phyloP scores from a whole-genome alignment of 257 asterid genomes.

The Solanum peruvianum region DNA sequence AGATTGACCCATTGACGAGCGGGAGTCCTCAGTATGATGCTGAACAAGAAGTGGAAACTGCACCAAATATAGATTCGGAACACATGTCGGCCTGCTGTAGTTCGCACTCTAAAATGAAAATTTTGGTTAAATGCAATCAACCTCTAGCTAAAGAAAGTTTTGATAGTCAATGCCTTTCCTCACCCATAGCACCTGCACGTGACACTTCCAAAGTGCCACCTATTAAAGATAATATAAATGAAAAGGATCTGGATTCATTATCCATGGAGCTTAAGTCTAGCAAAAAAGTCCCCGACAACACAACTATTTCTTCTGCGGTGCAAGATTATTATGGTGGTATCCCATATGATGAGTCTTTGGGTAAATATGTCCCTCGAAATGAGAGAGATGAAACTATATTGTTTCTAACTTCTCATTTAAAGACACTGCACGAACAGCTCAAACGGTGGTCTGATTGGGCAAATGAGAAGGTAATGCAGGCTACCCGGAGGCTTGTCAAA shows the following conservation, averaged over 20 bases:
- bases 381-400: constrained; percentile 40
- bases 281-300: constrained; percentile 2
- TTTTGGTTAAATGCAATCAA: constrained; percentile 11
- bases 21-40: constrained; percentile 7
- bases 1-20: constrained; percentile 19
- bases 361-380: constrained; percentile 34
- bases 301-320: constrained; percentile 11
- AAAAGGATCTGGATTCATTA: constrained; percentile 9
- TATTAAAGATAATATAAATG: constrained; percentile 15
- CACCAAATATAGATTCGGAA: constrained; percentile 43
- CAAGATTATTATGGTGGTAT: constrained; percentile 31
- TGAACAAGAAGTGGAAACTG: constrained; percentile 18
- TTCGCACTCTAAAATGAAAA: constrained; percentile 18
- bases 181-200: constrained; percentile 4
- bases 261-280: constrained; percentile 4
- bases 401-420: constrained; percentile 21
- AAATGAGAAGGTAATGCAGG: constrained; percentile 65
- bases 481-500: constrained; percentile 50
- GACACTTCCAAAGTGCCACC: neutral
- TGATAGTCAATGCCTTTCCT: constrained; percentile 1
- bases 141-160: constrained; percentile 15
- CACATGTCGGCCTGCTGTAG: constrained; percentile 56
- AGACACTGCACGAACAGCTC: constrained; percentile 39
- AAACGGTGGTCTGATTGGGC: constrained; percentile 64
- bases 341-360: constrained; percentile 40